A percentile compares a stretch with the other conserved stretches of the same genome.
Evolutionary conservation across 78 protist genomes (phyloP).

Genomic region (Chrysochromulina parva): DNA sequence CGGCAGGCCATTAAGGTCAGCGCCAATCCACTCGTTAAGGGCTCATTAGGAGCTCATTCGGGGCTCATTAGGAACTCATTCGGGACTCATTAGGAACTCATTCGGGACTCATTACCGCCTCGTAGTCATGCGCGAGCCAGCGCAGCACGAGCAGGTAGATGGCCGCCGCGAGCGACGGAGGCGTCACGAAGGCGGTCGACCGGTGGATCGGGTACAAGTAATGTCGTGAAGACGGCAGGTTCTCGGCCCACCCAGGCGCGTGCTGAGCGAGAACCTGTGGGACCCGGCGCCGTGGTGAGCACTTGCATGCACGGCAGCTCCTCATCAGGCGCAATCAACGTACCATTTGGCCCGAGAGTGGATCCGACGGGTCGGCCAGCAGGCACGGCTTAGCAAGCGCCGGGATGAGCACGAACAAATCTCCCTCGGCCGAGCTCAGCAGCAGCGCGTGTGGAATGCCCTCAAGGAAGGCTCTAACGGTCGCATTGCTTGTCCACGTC

Average conservation of each 20-base stretch:
- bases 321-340: neutral
- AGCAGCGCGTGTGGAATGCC: neutral
- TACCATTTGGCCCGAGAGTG: neutral
- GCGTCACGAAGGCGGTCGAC: neutral
- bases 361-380: neutral
- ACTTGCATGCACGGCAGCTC: neutral
- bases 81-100: neutral
- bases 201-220: neutral
- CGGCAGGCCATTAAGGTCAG: neutral
- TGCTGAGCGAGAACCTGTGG: neutral
- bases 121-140: conserved; percentile 1
- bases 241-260: neutral
- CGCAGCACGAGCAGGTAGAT: neutral
- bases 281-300: neutral
- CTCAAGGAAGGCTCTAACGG: neutral
- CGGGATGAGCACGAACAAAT: neutral
- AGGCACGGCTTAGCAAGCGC: neutral
- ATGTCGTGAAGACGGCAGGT: neutral
- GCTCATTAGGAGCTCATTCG: neutral
- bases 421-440: neutral
- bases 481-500: neutral
- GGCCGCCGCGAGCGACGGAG: neutral
- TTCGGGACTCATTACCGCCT: neutral
- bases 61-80: neutral
- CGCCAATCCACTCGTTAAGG: no score